Evolutionary conservation across 495 filamentous ascomycete species (phyloP), one percentile per base, ranked within the genome.

Genomic region (Melanomma pulvis-pyrius): DNA sequence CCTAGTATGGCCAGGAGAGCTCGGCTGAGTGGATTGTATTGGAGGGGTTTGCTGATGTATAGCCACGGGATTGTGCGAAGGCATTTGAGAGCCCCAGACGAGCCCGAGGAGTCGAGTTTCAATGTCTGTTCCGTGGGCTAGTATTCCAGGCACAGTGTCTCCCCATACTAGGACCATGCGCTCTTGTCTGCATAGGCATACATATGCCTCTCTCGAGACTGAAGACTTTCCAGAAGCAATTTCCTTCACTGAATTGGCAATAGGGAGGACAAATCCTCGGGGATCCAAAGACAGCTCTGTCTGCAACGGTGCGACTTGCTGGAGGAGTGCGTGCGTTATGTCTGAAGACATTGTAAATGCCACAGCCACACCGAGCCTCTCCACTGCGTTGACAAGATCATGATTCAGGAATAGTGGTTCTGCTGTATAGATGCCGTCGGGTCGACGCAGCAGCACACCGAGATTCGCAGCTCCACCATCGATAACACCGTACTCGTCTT

Each of bases 291-390:
- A 56, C 12, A 79, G 58, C 49, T 79, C 76, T 2, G 60, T 76
- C 54, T 79, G 77, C 61, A 66, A 67, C 4, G 77, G 75, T 19
- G 72, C 61, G 21, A 79, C 63, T 28, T 72, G 71, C 36, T 71
- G 67, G 19, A 78, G 56, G 29, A 79, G 62, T 29, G 69, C 70
- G 13, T 69, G 51, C 11, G 75, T 75, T 46, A 77, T 76, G 39
- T 76, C 75, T 11, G 75, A 73, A 22, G 70, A 72, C 76, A 79
- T 78, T 1, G 77, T 78, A 62, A 79, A 78, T 15, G 77, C 77
- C 19, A 76, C 73, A 29, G 60, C 59, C 22, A 68, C 73, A 50
- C 64, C 65, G 5, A 77, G 68, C 41, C 47, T 71, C 28, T 71
- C 61, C 9, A 76, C 68, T 22, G 73, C 71, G 13, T 32, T 55